phyloP scores from a whole-genome alignment of 495 filamentous ascomycete species.

The Tuber melanosporum region DNA sequence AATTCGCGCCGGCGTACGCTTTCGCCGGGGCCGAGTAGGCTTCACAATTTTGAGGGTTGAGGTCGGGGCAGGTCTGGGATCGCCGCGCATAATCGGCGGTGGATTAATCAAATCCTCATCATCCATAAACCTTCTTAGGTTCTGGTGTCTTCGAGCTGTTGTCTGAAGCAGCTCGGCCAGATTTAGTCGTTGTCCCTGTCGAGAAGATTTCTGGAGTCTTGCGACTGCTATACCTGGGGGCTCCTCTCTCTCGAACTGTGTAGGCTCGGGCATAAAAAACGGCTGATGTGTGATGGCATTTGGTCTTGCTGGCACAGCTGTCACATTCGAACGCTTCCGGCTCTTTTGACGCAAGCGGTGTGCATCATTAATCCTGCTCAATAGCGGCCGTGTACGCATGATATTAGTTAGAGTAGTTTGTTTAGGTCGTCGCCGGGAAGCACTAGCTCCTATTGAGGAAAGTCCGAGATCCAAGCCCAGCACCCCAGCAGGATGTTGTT shows the following conservation, averaged over 20 bases:
- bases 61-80: background rate
- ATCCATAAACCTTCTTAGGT: conserved; percentile 26
- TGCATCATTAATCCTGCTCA: conserved; percentile 1
- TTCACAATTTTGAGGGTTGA: background rate
- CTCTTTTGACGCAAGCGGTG: conserved; percentile 11
- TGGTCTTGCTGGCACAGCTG: conserved; percentile 9
- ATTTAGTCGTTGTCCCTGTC: conserved; percentile 15
- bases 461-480: background rate
- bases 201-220: conserved; percentile 21
- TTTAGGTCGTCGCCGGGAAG: background rate
- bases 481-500: background rate
- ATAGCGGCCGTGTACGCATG: conserved; percentile 13
- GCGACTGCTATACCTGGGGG: conserved; percentile 17
- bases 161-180: conserved; percentile 15
- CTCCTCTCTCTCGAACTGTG: conserved; percentile 17
- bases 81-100: background rate
- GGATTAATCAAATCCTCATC: conserved; percentile 12
- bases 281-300: conserved; percentile 17
- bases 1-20: conserved; percentile 30
- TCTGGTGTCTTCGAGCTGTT: conserved; percentile 12
- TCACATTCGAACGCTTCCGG: conserved; percentile 8
- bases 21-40: conserved; percentile 19
- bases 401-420: conserved; percentile 28
- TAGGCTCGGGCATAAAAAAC: conserved; percentile 17
- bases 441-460: background rate